A percentile compares a stretch with the other conserved stretches of the same genome.
Evolutionary conservation across 2,329 filamentous ascomycete genomes (phyloP).

Genomic region (Aspergillus terreus): DNA sequence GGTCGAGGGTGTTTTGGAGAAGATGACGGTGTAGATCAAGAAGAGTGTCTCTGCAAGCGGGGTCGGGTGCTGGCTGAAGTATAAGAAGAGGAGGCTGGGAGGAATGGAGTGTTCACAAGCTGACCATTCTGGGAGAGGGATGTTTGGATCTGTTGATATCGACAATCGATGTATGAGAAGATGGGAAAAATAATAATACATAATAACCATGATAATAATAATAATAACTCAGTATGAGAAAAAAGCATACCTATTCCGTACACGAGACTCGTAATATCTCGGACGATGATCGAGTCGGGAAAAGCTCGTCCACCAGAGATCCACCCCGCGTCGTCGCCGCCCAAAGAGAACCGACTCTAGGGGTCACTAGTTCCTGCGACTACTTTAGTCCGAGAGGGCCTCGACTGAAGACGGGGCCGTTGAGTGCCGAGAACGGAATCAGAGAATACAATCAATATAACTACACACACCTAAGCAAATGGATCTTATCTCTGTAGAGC

Average conservation of each 20-base stretch:
- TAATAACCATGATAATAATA: too few species aligned
- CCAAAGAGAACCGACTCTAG: slow-evolving; percentile 13
- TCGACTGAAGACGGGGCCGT: slow-evolving; percentile 4
- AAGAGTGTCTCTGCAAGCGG: neutral
- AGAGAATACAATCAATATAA: neutral
- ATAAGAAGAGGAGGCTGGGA: too few species aligned
- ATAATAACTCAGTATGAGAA: slow-evolving; percentile 5
- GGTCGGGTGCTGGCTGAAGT: too few species aligned
- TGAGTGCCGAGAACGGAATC: slow-evolving; percentile 9
- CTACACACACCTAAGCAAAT: too few species aligned
- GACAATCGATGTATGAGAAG: neutral
- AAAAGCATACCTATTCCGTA: neutral
- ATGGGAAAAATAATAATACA: neutral
- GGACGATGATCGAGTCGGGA: slow-evolving; percentile 8
- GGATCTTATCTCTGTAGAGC: too few species aligned
- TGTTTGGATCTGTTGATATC: neutral
- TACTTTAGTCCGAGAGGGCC: neutral
- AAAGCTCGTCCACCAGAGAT: slow-evolving; percentile 12
- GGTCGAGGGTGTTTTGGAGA: slow-evolving; percentile 18
- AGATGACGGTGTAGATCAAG: slow-evolving; percentile 19
- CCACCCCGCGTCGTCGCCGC: slow-evolving; percentile 11
- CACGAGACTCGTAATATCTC: slow-evolving; percentile 1
- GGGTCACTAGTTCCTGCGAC: neutral
- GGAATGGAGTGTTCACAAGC: too few species aligned
- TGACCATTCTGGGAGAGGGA: too few species aligned